Evolutionary conservation across 352 stramenopile species (phyloP), one percentile per base, ranked within the genome.

Genomic region (Phytophthora multivora): DNA sequence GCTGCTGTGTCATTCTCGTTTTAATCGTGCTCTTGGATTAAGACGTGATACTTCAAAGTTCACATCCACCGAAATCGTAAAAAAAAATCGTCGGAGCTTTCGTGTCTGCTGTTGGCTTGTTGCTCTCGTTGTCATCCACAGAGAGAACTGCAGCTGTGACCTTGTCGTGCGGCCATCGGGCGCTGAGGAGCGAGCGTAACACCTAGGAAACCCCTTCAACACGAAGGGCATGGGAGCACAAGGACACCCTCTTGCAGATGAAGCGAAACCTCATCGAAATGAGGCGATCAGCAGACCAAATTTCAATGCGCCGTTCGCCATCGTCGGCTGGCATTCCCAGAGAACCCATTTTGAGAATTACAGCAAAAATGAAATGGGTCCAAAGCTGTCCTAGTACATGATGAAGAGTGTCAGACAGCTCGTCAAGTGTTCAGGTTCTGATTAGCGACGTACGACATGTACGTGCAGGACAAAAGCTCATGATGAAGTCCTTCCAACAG

Each of bases 11-110:
- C 19, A 18, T 46, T 30, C 9, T 59, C 30, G 8, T 51, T 51
- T 49, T 66, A 51, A 52, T 55, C 35, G 35, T 58, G 25, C 19
- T 64, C 25, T 18, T 64, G n/a, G 38, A 63, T 28, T 63, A 57
- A 57, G 43, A 50, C 26, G 26, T 31, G 26, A 31, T 31, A 31
- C 26, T 31, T 12, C 28, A 33, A 33, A 4, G 28, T 33, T 33
- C 28, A 13, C 28, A 5, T 31, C 26, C 28, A 33, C 28, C 28
- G 28, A 33, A 33, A 33, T 33, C 28, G 28, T 33, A 9, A 33
- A n/a, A n/a, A n/a, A n/a, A n/a, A 33, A 33, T 33, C 28, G 28
- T 33, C 28, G 28, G 26, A 33, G 28, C 28, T 33, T 33, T 33
- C 8, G 28, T 9, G 28, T 33, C 28, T 33, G 8, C 1, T 33